These are phyloP conservation scores for Amylocarpus encephaloides DNA, from an alignment of 2,329 filamentous ascomycete species.

Conservation along the genomic window DNA sequence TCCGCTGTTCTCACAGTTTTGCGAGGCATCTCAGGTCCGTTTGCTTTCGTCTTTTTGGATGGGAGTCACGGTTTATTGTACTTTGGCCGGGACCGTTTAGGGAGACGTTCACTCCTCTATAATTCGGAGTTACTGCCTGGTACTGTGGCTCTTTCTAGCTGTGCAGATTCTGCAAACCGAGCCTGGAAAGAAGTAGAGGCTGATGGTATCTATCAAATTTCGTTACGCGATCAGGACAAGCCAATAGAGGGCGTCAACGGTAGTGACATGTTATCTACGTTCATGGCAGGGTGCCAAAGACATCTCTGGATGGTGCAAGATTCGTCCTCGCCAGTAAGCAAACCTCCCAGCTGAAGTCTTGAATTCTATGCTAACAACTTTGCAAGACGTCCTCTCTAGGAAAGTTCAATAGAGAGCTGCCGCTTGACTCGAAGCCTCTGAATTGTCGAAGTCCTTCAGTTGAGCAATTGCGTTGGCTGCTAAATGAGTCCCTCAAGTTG, in stretches of 20 bases:
- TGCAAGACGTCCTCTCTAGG: conserved; percentile 19
- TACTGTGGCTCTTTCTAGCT: conserved; percentile 61
- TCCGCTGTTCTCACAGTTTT: conserved; percentile 45
- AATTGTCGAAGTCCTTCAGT: conserved; percentile 45
- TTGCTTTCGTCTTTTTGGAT: conserved; percentile 83
- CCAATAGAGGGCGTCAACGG: background rate
- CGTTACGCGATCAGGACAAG: conserved; percentile 10
- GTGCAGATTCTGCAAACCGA: conserved; percentile 47
- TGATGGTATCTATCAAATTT: conserved; percentile 62
- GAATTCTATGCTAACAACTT: background rate
- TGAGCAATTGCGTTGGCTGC: conserved; percentile 43
- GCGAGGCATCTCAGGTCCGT: conserved; percentile 68
- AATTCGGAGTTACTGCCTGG: conserved; percentile 38
- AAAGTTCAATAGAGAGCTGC: conserved; percentile 34
- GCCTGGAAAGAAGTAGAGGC: conserved; percentile 78
- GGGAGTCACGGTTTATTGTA: conserved; percentile 54
- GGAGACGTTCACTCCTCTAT: conserved; percentile 72
- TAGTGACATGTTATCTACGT: background rate
- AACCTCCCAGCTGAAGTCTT: background rate
- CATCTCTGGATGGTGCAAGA: conserved; percentile 10
- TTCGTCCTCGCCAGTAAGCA: conserved; percentile 6
- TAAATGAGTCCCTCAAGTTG: conserved; percentile 55
- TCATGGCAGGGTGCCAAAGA: conserved; percentile 10
- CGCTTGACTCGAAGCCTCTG: conserved; percentile 29
- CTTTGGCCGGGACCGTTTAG: conserved; percentile 82